Conservation (phyloP, 2,329 filamentous ascomycete genomes). For the Penicillium sclerotiorum region DNA sequence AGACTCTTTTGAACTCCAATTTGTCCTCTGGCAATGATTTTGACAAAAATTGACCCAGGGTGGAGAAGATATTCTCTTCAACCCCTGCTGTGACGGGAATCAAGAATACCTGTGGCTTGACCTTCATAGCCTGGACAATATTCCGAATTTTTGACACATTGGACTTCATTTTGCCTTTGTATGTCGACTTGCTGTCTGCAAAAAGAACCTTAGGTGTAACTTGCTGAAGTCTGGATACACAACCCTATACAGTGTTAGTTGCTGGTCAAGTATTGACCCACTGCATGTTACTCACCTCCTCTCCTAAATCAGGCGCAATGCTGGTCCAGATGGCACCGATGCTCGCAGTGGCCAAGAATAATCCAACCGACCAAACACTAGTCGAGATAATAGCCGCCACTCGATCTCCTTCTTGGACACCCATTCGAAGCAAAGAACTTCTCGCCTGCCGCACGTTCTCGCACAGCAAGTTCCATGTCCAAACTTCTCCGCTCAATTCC, state of each 20-base stretch:
- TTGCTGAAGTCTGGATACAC: constrained; percentile 42
- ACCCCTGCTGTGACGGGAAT: constrained; percentile 18
- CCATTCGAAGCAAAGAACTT: constrained; percentile 41
- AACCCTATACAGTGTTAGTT: constrained; percentile 20
- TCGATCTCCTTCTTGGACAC: constrained; percentile 33
- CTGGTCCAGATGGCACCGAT: constrained; percentile 50
- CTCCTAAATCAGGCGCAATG: constrained; percentile 49
- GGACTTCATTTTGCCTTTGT: constrained; percentile 42
- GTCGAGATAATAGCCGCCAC: constrained; percentile 44
- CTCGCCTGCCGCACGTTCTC: constrained; percentile 40
- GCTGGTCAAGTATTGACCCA: not conserved
- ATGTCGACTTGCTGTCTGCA: constrained; percentile 43
- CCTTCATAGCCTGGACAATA: constrained; percentile 32
- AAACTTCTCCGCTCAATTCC: constrained; percentile 36
- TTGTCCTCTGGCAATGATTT: constrained; percentile 22
- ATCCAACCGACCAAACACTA: constrained; percentile 45
- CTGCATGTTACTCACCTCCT: constrained; percentile 24
- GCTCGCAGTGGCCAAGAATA: constrained; percentile 46
- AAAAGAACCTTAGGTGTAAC: constrained; percentile 46
- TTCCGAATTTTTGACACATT: constrained; percentile 35
- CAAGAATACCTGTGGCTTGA: constrained; percentile 23
- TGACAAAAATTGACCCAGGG: constrained; percentile 23
- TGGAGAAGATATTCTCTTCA: constrained; percentile 24
- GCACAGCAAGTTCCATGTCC: constrained; percentile 45
- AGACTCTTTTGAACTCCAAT: constrained; percentile 41